Evolutionary conservation across 441 rosid genomes (phyloP), one percentile per base, ranked within the genome.

Genomic region (Theobroma grandiflorum): DNA sequence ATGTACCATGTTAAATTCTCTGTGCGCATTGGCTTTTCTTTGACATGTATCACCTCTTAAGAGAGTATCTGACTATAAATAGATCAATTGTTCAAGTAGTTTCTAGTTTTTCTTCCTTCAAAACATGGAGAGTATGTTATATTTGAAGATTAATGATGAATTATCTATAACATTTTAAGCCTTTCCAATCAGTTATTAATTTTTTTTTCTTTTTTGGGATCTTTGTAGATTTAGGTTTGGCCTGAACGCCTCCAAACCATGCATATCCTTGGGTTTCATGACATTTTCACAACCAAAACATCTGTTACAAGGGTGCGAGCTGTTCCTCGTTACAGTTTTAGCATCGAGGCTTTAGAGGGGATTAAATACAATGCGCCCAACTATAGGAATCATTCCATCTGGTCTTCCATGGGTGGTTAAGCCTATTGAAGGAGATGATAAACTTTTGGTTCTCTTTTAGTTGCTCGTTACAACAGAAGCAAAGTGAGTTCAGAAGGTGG

Each of bases 341-440:
- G 93, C 67, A 81, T 90, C 42, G 88, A 90, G 20, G 94, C 96
- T 33, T 87, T 92, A 63, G 89, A 90, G 84, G 91, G n/a, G 84
- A 16, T 78, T 92, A 31, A 95, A 95, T 82, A 38, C 66, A 40
- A 83, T 84, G 75, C 88, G 78, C 2, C 98, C 96, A n/a, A 92
- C 97, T 45, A 88, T 94, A 42, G 98, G 97, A 62, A 91, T 95
- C 72, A 91, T 95, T 93, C 96, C 99, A 68, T 94, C 96, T 5
- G 98, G 99, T 88, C 94, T 90, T 80, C 96, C 97, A 0, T 91
- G 97, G 96, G 74, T 89, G 61, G 78, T 80, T 70, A 87, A 79
- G 81, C 87, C 89, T 11, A 71, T 59, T 20, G 81, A 83, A 82
- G 84, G 86, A 80, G 85, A 83, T 66, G 86, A 8, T 52, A 87